Evolutionary conservation across 208 protist genomes (phyloP), one percentile per base, ranked within the genome.

Genomic region (Trypanosoma rangeli): DNA sequence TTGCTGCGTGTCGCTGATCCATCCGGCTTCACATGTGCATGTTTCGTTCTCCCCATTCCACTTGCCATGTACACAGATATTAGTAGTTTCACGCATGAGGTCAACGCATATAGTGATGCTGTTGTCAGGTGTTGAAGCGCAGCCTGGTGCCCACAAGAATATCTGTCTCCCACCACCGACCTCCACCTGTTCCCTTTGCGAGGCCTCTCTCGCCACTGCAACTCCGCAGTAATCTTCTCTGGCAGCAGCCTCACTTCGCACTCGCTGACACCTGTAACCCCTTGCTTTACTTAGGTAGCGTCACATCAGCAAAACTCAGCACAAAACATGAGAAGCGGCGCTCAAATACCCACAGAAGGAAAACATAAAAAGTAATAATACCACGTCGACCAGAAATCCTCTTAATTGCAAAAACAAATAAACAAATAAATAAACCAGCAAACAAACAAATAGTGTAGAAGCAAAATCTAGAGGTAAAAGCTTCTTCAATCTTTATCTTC

Each of bases 1-100:
- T 49, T 86, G 81, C 39, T 78, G 29, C 29, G 52, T 56, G 46
- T 59, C 62, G 9, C 61, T 82, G 5, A 53, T 39, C 81, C 81
- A 86, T 1, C 73, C 76, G 0, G 15, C 15, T 33, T 79, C 69
- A 54, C 81, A 86, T 18, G 50, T 56, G 49, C 81, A 86, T 39
- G 29, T 29, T 1, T 33, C 18, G 0, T 31, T 69, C 26, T n/a
- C 50, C 22, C 26, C 56, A 66, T 71, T 69, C 76, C 70, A 86
- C 28, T 18, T 63, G n/a, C 81, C 81, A 56, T 86, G 81, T 2
- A 73, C 48, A 54, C 81, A 86, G 26, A 76, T 22, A 13, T 53
- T 22, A 1, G 28, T 48, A 8, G 35, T 35, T 15, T 9, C 20
- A 59, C 39, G 33, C 55, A 55, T 29, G 20, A 64, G 7, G 31